phyloP scores from a whole-genome alignment of 768 basidiomycete genomes.

The Suillus fuscotomentosus region DNA sequence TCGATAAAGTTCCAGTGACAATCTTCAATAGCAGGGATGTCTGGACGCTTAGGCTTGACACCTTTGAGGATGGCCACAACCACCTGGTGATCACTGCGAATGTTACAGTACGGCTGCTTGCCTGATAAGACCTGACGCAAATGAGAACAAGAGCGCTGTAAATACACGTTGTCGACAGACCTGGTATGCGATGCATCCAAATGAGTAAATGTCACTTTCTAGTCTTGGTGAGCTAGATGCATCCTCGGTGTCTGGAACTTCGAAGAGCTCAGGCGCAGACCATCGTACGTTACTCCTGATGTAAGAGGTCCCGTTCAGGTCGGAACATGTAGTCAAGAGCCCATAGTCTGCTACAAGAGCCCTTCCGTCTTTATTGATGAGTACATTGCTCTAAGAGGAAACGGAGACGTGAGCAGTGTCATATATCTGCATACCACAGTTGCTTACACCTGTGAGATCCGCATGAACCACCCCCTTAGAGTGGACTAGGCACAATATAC shows the following conservation, averaged over 20 bases:
- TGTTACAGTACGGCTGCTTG: not conserved
- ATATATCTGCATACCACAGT: not conserved
- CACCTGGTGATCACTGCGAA: slow-evolving; percentile 5
- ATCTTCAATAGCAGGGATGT: slow-evolving; percentile 35
- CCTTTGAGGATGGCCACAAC: slow-evolving; percentile 13
- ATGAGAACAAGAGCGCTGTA: not conserved
- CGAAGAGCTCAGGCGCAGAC: slow-evolving; percentile 30
- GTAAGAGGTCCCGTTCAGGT: not conserved
- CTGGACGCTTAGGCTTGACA: slow-evolving; percentile 18
- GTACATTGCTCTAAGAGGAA: not conserved
- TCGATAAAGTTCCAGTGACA: slow-evolving; percentile 41
- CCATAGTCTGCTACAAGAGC: not conserved
- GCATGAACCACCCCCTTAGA: not conserved
- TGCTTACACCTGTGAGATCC: slow-evolving; percentile 2
- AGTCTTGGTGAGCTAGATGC: not conserved
- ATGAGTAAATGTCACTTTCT: slow-evolving; percentile 10
- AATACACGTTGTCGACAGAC: slow-evolving; percentile 7
- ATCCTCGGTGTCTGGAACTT: slow-evolving; percentile 14
- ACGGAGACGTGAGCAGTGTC: not conserved
- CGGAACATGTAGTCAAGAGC: not conserved
- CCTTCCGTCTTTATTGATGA: not conserved
- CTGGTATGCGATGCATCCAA: slow-evolving; percentile 25
- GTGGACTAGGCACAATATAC: not conserved
- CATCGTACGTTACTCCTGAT: slow-evolving; percentile 28
- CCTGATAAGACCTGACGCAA: slow-evolving; percentile 2